Base-by-base conservation (phyloP, 768 basidiomycete species). In the Leccinum obscurum region DNA sequence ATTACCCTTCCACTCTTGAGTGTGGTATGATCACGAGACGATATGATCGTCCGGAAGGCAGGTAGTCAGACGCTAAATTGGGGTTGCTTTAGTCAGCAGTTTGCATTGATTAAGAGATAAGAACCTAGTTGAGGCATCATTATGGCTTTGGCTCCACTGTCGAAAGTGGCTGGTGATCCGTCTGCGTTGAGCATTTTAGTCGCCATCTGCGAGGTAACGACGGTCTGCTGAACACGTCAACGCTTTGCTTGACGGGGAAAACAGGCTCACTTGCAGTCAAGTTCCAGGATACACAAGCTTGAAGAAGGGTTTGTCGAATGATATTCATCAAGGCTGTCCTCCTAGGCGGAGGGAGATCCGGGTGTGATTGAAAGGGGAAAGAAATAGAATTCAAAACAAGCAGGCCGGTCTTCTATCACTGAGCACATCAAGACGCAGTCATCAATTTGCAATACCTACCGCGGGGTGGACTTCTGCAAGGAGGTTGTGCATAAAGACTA, bases 61-160 rank as follows among this genome's bases (percentile, higher is more conserved):
- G 72, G 66, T 83, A 77, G 30, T 72, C 60, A 22, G 67, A 64
- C 53, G 73, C 76, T 78, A 52, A 46, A 32, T 46, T 52, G 48
- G 30, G 48, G 30, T 57, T 24, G 41, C 55, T 17, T 65, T 54
- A 64, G 54, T 48, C 54, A 44, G 44, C 58, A 52, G 39, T 53
- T 44, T 39, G 6, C 13, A 58, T 55, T 46, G 49, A 60, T 59
- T 44, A 51, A 66, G 44, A 37, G 56, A 63, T 50, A 68, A 58
- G 59, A 68, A 87, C 90, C 84, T 64, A 89, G 80, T 59, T 82
- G 82, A 49, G 90, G 89, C 41, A 84, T 76, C 81, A 92, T 82
- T 49, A 89, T 71, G 10, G 85, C 88, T 61, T 75, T 82, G 15
- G 81, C 79, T 32, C 88, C 82, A 48, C 84, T 82, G 62, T 89